phyloP scores from a whole-genome alignment of 257 asterid species.

The Forsythia viridissima region DNA sequence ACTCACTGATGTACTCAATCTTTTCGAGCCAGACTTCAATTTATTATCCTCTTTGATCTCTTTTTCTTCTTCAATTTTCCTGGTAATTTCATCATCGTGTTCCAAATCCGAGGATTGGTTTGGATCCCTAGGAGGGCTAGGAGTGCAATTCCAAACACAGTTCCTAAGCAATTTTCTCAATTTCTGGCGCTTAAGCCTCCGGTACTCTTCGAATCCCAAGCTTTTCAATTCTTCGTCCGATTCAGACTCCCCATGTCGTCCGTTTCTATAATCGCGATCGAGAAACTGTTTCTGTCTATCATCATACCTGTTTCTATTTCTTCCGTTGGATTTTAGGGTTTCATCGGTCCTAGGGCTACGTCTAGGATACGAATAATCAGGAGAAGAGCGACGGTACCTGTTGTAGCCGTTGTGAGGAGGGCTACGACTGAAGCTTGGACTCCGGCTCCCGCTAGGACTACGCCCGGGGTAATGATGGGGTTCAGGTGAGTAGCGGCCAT shows the following conservation, averaged over 20 bases:
- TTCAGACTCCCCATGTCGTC: conserved; percentile 47
- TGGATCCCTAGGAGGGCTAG: conserved; percentile 89
- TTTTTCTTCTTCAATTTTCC: conserved; percentile 33
- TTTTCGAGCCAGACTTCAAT: conserved; percentile 28
- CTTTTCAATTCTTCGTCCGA: conserved; percentile 88
- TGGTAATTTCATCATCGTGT: conserved; percentile 41
- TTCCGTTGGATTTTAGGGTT: conserved; percentile 26
- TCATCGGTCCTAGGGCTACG: conserved; percentile 38
- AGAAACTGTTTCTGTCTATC: conserved; percentile 45
- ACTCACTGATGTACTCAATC: conserved; percentile 19
- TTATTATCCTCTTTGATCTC: conserved; percentile 22
- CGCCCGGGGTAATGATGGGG: conserved; percentile 37
- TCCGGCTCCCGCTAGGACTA: conserved; percentile 23
- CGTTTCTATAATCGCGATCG: conserved; percentile 64
- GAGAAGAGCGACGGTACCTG: conserved; percentile 69
- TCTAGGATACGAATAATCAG: conserved; percentile 60
- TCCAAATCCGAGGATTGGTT: conserved; percentile 51
- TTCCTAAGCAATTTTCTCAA: conserved; percentile 56
- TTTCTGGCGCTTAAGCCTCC: conserved; percentile 81
- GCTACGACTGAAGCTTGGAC: conserved; percentile 51
- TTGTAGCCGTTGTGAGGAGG: conserved; percentile 30
- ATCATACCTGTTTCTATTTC: conserved; percentile 30
- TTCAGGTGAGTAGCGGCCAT: conserved; percentile 45
- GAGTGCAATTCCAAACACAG: conserved; percentile 80
- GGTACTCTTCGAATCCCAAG: conserved; percentile 66